phyloP scores from a whole-genome alignment of 768 basidiomycete species.

The Ramaria sp. region DNA sequence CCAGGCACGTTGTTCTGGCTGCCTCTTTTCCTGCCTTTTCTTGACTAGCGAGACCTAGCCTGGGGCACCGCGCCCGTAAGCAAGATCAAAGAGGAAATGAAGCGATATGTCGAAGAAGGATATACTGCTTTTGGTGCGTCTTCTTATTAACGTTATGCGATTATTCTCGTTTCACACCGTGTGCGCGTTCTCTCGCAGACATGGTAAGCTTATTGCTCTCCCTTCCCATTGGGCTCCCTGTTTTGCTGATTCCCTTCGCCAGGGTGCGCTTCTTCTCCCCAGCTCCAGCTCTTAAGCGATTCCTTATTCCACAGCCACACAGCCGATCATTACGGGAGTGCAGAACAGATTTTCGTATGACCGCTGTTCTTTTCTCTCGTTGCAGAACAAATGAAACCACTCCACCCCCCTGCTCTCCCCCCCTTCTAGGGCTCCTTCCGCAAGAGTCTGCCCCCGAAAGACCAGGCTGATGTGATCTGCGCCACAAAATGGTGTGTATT shows the following conservation, averaged over 20 bases:
- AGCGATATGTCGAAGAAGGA: slow-evolving; percentile 45
- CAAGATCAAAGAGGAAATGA: slow-evolving; percentile 60
- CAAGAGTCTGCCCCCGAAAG: slow-evolving; percentile 24
- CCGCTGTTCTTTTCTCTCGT: not conserved
- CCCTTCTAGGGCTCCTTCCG: slow-evolving; percentile 56
- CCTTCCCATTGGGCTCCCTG: not conserved
- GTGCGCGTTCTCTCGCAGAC: slow-evolving; percentile 30
- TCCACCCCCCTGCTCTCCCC: too few relatives aligned
- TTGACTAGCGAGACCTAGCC: slow-evolving; percentile 41
- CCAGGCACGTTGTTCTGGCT: not conserved
- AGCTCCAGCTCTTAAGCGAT: not conserved
- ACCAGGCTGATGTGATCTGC: slow-evolving; percentile 39
- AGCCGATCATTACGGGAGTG: slow-evolving; percentile 81
- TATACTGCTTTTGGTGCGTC: slow-evolving; percentile 43
- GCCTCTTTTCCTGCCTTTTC: not conserved
- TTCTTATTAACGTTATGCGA: slow-evolving; percentile 19
- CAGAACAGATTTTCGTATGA: slow-evolving; percentile 71
- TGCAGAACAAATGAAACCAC: too few relatives aligned
- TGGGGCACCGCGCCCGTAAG: slow-evolving; percentile 68
- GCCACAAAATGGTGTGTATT: slow-evolving; percentile 88
- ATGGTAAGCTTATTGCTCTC: slow-evolving; percentile 34
- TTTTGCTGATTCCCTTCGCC: not conserved
- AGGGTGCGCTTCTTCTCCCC: slow-evolving; percentile 8
- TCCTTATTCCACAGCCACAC: slow-evolving; percentile 4
- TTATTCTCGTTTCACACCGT: not conserved